phyloP scores from a whole-genome alignment of 1,284 basidiomycete genomes.

The Bjerkandera adusta region DNA sequence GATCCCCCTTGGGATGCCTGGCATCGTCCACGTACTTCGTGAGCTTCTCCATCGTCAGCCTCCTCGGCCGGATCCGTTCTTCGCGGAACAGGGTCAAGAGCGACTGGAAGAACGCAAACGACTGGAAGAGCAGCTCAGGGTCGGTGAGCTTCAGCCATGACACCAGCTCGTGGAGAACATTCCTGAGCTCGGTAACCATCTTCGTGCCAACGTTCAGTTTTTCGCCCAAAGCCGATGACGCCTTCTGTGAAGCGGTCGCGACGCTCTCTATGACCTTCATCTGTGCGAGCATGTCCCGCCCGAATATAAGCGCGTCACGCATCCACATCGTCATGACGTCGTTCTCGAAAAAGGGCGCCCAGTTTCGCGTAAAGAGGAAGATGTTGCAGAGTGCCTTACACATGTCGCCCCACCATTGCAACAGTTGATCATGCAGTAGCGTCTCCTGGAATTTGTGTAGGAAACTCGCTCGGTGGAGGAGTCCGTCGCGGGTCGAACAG shows the following conservation, averaged over 20 bases:
- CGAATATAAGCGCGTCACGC: conserved; percentile 94
- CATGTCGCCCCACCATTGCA: conserved; percentile 84
- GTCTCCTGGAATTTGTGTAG: conserved; percentile 42
- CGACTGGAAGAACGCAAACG: conserved; percentile 77
- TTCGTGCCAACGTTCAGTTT: conserved; percentile 56
- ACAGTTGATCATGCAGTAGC: conserved; percentile 51
- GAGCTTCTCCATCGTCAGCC: conserved; percentile 52
- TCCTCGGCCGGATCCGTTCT: conserved; percentile 48
- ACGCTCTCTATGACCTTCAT: conserved; percentile 78
- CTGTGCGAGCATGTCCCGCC: conserved; percentile 78
- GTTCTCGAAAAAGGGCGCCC: conserved; percentile 79
- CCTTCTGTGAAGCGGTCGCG: conserved; percentile 38
- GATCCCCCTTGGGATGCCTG: conserved; percentile 41
- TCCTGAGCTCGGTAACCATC: conserved; percentile 79
- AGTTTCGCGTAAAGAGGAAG: conserved; percentile 78
- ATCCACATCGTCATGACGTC: conserved; percentile 93
- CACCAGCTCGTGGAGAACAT: conserved; percentile 74
- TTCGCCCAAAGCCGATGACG: conserved; percentile 30
- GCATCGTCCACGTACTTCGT: conserved; percentile 58
- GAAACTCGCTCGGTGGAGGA: conserved; percentile 61
- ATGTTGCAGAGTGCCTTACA: conserved; percentile 77
- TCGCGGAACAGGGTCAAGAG: conserved; percentile 70
- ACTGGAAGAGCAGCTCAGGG: conserved; percentile 84
- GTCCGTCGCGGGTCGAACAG: conserved; percentile 68
- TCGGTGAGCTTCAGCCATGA: conserved; percentile 91